Conservation (phyloP, 169 alveolate species). For the Fabrea salina region DNA sequence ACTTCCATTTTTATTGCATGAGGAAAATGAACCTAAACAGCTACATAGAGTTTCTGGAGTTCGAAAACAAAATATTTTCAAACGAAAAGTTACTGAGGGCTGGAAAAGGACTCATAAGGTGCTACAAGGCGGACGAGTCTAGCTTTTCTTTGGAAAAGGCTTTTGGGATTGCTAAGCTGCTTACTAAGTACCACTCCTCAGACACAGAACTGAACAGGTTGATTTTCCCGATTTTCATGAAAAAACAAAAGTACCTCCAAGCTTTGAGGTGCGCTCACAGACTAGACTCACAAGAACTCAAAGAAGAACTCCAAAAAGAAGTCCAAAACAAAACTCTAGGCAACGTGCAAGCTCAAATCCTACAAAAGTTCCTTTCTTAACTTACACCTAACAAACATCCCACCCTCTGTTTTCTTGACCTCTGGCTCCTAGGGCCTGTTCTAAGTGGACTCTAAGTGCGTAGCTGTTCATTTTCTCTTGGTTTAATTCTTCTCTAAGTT, state of each 20-base stretch:
- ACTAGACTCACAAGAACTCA: not conserved
- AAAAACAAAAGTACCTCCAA: not conserved
- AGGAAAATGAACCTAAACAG: conserved; percentile 79
- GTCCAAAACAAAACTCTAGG: not conserved
- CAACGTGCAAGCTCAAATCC: too few species aligned
- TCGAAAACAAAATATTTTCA: conserved; percentile 51
- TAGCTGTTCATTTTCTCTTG: not conserved
- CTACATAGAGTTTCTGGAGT: conserved; percentile 56
- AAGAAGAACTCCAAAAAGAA: not conserved
- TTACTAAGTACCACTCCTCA: not conserved
- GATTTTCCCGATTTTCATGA: not conserved
- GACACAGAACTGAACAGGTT: not conserved
- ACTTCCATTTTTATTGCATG: conserved; percentile 85
- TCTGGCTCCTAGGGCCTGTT: too few species aligned
- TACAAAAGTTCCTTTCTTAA: too few species aligned
- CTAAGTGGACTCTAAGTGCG: not conserved
- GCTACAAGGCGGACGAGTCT: not conserved
- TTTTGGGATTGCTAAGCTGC: not conserved
- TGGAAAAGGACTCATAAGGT: conserved; percentile 6
- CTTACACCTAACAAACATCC: too few species aligned
- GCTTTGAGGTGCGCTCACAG: not conserved
- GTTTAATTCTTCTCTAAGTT: not conserved
- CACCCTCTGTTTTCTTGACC: too few species aligned
- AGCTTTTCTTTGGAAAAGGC: not conserved
- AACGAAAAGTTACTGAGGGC: not conserved